Evolutionary conservation across 352 stramenopile species (phyloP).

Genomic region (Pythium rishiriense): DNA sequence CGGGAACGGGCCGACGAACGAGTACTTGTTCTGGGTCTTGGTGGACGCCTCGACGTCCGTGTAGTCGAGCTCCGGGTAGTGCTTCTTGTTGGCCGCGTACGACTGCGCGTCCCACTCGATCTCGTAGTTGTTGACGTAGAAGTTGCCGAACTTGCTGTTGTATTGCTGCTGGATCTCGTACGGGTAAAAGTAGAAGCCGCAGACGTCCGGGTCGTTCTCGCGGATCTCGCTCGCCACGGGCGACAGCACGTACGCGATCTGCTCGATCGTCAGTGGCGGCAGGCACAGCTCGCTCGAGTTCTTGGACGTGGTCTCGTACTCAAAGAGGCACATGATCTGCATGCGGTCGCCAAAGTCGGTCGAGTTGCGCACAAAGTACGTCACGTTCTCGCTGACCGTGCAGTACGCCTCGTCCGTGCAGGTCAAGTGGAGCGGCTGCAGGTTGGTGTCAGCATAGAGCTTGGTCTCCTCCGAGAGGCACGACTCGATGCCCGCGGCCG

Average conservation of each 20-base stretch:
- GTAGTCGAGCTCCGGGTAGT: conserved; percentile 62
- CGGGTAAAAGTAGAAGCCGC: conserved; percentile 75
- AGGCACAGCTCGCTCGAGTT: conserved; percentile 62
- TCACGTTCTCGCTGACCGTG: conserved; percentile 33
- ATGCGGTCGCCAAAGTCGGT: conserved; percentile 66
- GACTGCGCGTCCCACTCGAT: conserved; percentile 70
- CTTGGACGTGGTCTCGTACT: conserved; percentile 50
- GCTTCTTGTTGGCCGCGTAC: conserved; percentile 50
- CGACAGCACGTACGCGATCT: conserved; percentile 59
- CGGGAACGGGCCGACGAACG: conserved; percentile 67
- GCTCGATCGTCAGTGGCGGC: conserved; percentile 52
- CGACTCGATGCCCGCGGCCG: conserved; percentile 41
- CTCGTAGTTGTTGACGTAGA: conserved; percentile 76
- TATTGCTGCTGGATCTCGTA: conserved; percentile 68
- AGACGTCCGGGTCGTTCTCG: conserved; percentile 65
- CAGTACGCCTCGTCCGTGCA: conserved; percentile 56
- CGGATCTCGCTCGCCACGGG: conserved; percentile 51
- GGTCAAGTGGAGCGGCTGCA: conserved; percentile 60
- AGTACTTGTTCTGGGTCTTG: conserved; percentile 61
- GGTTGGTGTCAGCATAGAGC: conserved; percentile 57
- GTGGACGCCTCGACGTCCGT: conserved; percentile 57
- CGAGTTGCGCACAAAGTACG: conserved; percentile 67
- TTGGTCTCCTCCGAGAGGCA: conserved; percentile 56
- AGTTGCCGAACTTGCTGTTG: conserved; percentile 54
- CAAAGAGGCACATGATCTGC: conserved; percentile 69